Base-by-base conservation (phyloP, 352 stramenopile species). In the Globisporangium acanthophoron region DNA sequence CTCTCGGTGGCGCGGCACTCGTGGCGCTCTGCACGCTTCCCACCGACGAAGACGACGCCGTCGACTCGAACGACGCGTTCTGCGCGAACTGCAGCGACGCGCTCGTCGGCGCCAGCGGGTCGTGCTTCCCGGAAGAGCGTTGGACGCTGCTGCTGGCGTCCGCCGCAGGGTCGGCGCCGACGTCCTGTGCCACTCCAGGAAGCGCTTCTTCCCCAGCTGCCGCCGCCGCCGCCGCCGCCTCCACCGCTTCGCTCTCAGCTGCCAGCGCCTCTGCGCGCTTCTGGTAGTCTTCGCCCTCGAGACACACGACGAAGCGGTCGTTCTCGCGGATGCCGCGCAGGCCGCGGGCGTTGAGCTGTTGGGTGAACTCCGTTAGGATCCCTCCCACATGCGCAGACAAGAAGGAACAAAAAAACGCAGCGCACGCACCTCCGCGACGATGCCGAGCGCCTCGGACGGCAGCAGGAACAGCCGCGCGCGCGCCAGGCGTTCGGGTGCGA, bases 321-420 rank as follows among this genome's bases (percentile, higher is more conserved):
- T 91, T 89, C 65, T 91, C 81, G 44, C 81, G 78, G 44, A 89
- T 78, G 41, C 81, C 81, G 57, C 81, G 81, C 59, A 91, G 61
- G 29, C 78, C 74, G n/a, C 81, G 79, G 12, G 77, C 78, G 46
- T 89, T 91, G 18, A 91, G 60, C 77, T 86, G 49, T 43, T 39
- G 20, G n/a, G 8, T 13, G 37, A 15, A 43, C 8, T 13, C 0
- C 31, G 33, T 39, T 9, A 39, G 24, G 33, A 13, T 9, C 8
- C 8, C 33, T 8, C 6, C 33, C 1, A 12, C 33, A 9, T 11
- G 8, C 8, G 31, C 31, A 40, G 35, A 9, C 35, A 15, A 40
- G 2, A 27, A 27, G 4, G 3, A 8, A 12, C 3, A 1, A 9
- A 7, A 12, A 7, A 35, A 7, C 5, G 31, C 9, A 9, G 8